Conservation (phyloP, 2,329 filamentous ascomycete species). For the Madurella fahalii region DNA sequence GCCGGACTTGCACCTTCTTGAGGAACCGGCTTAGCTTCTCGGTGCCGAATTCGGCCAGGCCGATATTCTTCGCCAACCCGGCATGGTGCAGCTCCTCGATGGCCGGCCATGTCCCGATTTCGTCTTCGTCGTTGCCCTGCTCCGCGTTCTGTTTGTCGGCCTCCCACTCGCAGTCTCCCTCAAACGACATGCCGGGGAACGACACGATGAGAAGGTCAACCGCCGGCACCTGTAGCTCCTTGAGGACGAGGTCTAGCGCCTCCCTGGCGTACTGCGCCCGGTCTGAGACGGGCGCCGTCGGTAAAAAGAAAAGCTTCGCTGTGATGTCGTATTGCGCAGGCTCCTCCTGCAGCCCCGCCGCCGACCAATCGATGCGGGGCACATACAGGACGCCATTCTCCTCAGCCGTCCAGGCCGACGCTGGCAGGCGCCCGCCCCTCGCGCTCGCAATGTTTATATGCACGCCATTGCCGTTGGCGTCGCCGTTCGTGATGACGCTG, state of each 20-base stretch:
- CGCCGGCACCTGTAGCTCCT: slow-evolving; percentile 68
- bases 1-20: slow-evolving; percentile 63
- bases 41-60: slow-evolving; percentile 86
- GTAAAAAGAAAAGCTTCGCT: slow-evolving; percentile 90
- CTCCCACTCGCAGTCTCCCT: slow-evolving; percentile 83
- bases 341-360: slow-evolving; percentile 73
- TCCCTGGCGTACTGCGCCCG: slow-evolving; percentile 69
- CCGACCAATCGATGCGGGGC: slow-evolving; percentile 69
- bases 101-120: slow-evolving; percentile 64
- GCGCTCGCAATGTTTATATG: slow-evolving; percentile 23
- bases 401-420: slow-evolving; percentile 63
- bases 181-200: slow-evolving; percentile 89
- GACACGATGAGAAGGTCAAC: slow-evolving; percentile 89
- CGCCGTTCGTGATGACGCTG: slow-evolving; percentile 27
- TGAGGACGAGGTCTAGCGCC: slow-evolving; percentile 74
- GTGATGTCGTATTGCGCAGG: slow-evolving; percentile 86
- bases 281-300: slow-evolving; percentile 59
- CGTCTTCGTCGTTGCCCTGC: slow-evolving; percentile 64
- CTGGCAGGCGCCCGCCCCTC: slow-evolving; percentile 26
- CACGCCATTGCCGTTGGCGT: slow-evolving; percentile 33
- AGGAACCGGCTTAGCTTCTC: slow-evolving; percentile 78
- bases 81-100: slow-evolving; percentile 69
- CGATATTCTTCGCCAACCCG: slow-evolving; percentile 70
- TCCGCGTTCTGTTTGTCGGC: slow-evolving; percentile 58
- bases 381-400: slow-evolving; percentile 64